Evolutionary conservation across 108 stramenopile species (phyloP).

Genomic region (Skeletonema marinoi): DNA sequence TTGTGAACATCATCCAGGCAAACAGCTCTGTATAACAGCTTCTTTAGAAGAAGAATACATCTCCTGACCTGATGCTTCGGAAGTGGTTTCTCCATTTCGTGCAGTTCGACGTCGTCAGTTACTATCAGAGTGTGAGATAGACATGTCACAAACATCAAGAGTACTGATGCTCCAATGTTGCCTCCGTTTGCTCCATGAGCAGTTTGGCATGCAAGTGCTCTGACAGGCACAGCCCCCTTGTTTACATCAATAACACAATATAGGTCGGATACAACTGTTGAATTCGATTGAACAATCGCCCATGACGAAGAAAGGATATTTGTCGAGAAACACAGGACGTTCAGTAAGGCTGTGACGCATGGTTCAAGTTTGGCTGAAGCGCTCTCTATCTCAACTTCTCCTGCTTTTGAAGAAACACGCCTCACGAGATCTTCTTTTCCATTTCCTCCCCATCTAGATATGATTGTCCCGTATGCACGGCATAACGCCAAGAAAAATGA

Average conservation of each 20-base stretch:
- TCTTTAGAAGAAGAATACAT: slow-evolving; percentile 77
- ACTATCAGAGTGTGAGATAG: slow-evolving; percentile 82
- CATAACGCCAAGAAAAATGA: slow-evolving; percentile 39
- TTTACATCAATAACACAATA: slow-evolving; percentile 55
- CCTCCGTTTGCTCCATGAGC: slow-evolving; percentile 33
- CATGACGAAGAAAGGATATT: slow-evolving; percentile 57
- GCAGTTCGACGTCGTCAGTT: slow-evolving; percentile 89
- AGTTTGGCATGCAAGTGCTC: slow-evolving; percentile 20
- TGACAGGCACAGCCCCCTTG: slow-evolving; percentile 45
- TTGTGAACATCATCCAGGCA: slow-evolving; percentile 59
- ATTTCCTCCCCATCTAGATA: slow-evolving; percentile 86
- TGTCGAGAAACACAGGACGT: slow-evolving; percentile 82
- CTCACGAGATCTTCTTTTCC: slow-evolving; percentile 68
- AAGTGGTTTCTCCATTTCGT: slow-evolving; percentile 81
- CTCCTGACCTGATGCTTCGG: slow-evolving; percentile 81
- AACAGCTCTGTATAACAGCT: slow-evolving; percentile 75
- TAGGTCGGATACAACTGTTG: slow-evolving; percentile 46
- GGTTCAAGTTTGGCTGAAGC: slow-evolving; percentile 65
- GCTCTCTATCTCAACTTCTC: slow-evolving; percentile 16
- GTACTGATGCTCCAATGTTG: slow-evolving; percentile 58
- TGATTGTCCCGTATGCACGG: slow-evolving; percentile 67
- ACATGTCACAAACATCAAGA: slow-evolving; percentile 68
- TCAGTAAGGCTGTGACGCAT: slow-evolving; percentile 63
- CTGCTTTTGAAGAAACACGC: slow-evolving; percentile 17
- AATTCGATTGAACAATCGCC: slow-evolving; percentile 71